A percentile compares a stretch with the other conserved stretches of the same genome.
phyloP scores from a whole-genome alignment of 2,329 filamentous ascomycete species.

The Biscogniauxia sp. region DNA sequence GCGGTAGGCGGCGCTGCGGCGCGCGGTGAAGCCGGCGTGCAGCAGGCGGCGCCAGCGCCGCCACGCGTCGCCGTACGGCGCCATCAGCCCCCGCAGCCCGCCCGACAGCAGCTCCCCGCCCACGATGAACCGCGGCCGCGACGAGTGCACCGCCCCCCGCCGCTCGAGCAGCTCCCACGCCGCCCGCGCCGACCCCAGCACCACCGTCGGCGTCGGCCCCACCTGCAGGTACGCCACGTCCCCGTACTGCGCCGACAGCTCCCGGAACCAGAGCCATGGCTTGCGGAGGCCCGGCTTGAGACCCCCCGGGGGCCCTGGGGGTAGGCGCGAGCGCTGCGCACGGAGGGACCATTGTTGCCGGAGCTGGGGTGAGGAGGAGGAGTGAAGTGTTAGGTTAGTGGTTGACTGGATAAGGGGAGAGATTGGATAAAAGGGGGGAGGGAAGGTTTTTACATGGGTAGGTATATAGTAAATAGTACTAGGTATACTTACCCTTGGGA shows the following conservation, averaged over 20 bases:
- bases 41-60: slow-evolving; percentile 42
- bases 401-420: no score
- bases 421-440: no score
- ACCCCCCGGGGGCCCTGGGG: slow-evolving; percentile 35
- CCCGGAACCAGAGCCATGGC: slow-evolving; percentile 43
- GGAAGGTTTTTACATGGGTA: neutral
- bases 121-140: slow-evolving; percentile 45
- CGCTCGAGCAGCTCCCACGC: slow-evolving; percentile 45
- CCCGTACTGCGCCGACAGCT: slow-evolving; percentile 37
- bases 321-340: slow-evolving; percentile 37
- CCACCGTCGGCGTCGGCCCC: slow-evolving; percentile 41
- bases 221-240: slow-evolving; percentile 43
- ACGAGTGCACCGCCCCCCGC: slow-evolving; percentile 42
- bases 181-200: slow-evolving; percentile 41
- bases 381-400: neutral
- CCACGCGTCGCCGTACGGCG: slow-evolving; percentile 42
- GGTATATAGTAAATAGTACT: neutral
- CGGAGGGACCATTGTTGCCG: slow-evolving; percentile 39
- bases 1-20: slow-evolving; percentile 41
- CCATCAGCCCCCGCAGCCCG: slow-evolving; percentile 42
- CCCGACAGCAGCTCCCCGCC: slow-evolving; percentile 42
- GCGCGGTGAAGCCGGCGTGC: slow-evolving; percentile 43
- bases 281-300: slow-evolving; percentile 38
- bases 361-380: slow-evolving; percentile 23
- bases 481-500: neutral